Percentiles rank a stretch among this genome's conserved stretches.
Evolutionary conservation across 78 protist genomes (phyloP).

Genomic region (Trichosphaerium sp.): DNA sequence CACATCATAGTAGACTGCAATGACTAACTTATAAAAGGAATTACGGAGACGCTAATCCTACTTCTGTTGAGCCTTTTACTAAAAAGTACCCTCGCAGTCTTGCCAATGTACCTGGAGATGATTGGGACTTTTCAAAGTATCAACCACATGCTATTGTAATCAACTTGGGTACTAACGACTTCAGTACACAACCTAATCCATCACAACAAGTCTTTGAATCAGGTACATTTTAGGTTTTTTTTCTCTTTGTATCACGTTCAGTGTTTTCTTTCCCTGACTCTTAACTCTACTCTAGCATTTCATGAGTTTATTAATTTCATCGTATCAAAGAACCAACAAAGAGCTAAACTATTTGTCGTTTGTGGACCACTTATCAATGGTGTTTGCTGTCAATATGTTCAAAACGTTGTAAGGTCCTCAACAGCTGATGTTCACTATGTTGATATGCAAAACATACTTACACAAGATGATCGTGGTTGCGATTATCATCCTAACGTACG

Average conservation of each 20-base stretch:
- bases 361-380: slow-evolving; percentile 37
- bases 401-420: slow-evolving; percentile 7
- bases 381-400: slow-evolving; percentile 4
- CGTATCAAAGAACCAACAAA: not conserved
- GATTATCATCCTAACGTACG: slow-evolving; percentile 22
- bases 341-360: slow-evolving; percentile 9
- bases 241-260: too few species aligned
- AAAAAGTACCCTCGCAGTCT: not conserved
- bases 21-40: too few species aligned
- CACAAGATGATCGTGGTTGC: slow-evolving; percentile 19
- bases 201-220: slow-evolving; percentile 13
- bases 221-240: too few species aligned
- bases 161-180: slow-evolving; percentile 43
- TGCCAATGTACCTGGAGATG: not conserved
- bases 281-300: too few species aligned
- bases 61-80: not conserved
- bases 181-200: slow-evolving; percentile 15
- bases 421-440: not conserved
- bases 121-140: slow-evolving; percentile 9
- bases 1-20: too few species aligned
- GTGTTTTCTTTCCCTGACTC: too few species aligned
- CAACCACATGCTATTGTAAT: slow-evolving; percentile 25
- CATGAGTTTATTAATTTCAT: not conserved
- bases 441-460: slow-evolving; percentile 23
- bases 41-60: slow-evolving; percentile 3